Conservation (phyloP, 1,284 basidiomycete genomes). For the Sporisorium sorghi region DNA sequence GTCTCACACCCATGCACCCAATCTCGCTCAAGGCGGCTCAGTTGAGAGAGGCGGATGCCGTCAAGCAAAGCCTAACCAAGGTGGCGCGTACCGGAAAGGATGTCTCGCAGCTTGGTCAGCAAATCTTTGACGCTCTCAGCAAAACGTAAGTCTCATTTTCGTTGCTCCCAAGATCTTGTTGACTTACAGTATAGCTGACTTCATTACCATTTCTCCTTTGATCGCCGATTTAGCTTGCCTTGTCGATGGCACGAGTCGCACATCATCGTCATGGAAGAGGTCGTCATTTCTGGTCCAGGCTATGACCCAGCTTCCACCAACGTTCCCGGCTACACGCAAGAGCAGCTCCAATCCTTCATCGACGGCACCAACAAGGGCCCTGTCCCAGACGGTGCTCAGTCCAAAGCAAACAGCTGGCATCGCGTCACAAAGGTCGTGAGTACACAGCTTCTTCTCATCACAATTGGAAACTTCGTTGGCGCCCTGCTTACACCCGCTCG, state of each 20-base stretch:
- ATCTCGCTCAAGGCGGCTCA: slow-evolving; percentile 52
- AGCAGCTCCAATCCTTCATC: slow-evolving; percentile 53
- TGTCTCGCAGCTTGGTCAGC: slow-evolving; percentile 57
- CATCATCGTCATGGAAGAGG: slow-evolving; percentile 68
- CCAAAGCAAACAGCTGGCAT: slow-evolving; percentile 61
- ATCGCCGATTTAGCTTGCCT: slow-evolving; percentile 47
- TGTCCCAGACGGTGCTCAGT: slow-evolving; percentile 46
- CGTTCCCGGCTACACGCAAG: slow-evolving; percentile 53
- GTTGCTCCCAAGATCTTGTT: background rate
- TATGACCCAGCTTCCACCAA: slow-evolving; percentile 60
- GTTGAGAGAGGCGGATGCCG: slow-evolving; percentile 52
- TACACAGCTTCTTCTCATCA: slow-evolving; percentile 5
- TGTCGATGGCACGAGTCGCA: slow-evolving; percentile 67
- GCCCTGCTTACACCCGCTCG: background rate
- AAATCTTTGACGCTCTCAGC: slow-evolving; percentile 63
- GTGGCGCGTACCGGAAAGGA: slow-evolving; percentile 55
- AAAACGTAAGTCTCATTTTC: slow-evolving; percentile 62
- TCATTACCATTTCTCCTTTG: background rate
- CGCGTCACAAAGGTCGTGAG: slow-evolving; percentile 64
- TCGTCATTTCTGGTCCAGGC: slow-evolving; percentile 60
- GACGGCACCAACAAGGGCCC: slow-evolving; percentile 38
- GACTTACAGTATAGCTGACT: background rate
- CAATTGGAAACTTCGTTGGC: background rate
- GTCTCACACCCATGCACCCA: slow-evolving; percentile 37
- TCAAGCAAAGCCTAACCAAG: slow-evolving; percentile 50